Percentiles rank a stretch among this genome's conserved stretches.
phyloP scores from a whole-genome alignment of 2,329 filamentous ascomycete species.

The Colletotrichum scovillei region DNA sequence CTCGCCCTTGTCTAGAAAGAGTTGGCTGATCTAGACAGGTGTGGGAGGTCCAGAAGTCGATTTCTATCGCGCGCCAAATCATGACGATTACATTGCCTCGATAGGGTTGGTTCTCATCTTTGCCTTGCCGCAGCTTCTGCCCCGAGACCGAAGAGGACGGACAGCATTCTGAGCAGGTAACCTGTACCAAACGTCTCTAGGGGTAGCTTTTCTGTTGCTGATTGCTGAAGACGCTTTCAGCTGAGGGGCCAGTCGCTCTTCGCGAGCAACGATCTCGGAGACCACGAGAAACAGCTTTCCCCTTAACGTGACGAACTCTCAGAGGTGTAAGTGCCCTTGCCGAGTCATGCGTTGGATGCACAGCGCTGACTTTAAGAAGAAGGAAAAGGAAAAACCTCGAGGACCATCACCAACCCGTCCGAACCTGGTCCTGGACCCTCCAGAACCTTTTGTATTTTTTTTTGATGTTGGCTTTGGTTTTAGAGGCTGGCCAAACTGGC shows the following conservation, averaged over 20 bases:
- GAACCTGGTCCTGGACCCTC: not conserved
- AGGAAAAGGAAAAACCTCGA: not conserved
- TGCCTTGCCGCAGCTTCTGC: not conserved
- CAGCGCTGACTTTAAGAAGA: conserved; percentile 3
- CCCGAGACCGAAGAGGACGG: not conserved
- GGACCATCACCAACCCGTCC: not conserved
- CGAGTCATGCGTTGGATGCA: conserved; percentile 23
- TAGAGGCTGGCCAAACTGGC: not conserved
- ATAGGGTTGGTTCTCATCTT: not conserved
- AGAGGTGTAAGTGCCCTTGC: not conserved
- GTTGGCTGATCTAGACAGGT: not conserved
- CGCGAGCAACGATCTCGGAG: not conserved
- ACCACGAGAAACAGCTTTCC: not conserved
- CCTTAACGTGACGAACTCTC: not conserved
- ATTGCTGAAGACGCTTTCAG: not conserved
- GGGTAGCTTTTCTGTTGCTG: no score
- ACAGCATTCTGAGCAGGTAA: not conserved
- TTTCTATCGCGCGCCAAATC: not conserved
- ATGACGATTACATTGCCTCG: not conserved
- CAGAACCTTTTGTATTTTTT: not conserved
- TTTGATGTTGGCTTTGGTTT: not conserved
- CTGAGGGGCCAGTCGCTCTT: not conserved
- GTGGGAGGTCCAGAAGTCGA: not conserved
- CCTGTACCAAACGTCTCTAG: no score
- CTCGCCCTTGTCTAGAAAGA: not conserved